phyloP scores from a whole-genome alignment of 78 protist genomes.

The Monosiga brevicollis region DNA sequence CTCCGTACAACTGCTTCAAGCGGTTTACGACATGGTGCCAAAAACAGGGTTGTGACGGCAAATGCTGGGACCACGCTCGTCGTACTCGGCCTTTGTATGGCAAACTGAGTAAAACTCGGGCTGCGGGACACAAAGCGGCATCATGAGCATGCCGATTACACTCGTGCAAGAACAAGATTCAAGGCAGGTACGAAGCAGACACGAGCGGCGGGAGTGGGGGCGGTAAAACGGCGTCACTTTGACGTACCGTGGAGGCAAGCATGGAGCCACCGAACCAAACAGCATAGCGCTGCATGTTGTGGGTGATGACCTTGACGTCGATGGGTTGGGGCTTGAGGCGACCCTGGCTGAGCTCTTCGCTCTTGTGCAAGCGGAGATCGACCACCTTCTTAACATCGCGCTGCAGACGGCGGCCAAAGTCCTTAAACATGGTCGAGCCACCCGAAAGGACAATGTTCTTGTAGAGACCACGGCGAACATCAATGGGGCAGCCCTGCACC shows the following conservation, averaged over 20 bases:
- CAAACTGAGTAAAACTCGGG: constrained; percentile 80
- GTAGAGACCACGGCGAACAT: constrained; percentile 85
- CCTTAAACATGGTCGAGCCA: constrained; percentile 98
- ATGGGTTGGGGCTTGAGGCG: constrained; percentile 60
- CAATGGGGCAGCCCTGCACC: constrained; percentile 93
- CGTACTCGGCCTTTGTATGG: constrained; percentile 88
- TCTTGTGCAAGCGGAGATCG: constrained; percentile 51
- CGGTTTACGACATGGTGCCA: constrained; percentile 31
- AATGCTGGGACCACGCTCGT: constrained; percentile 91
- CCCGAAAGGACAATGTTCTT: constrained; percentile 95
- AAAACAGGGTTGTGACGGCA: constrained; percentile 75
- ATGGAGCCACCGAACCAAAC: constrained; percentile 96
- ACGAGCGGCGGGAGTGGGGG: no score
- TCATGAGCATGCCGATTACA: neutral
- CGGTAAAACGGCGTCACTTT: no score
- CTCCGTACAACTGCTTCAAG: neutral
- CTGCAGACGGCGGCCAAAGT: constrained; percentile 88
- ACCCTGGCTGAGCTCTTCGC: constrained; percentile 64
- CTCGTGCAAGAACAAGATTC: neutral
- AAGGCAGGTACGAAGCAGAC: neutral
- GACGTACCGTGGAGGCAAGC: constrained; percentile 65
- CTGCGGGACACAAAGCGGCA: constrained; percentile 16
- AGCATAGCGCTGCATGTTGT: constrained; percentile 88
- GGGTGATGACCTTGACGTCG: constrained; percentile 91
- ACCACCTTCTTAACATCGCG: constrained; percentile 71